Evolutionary conservation across 2,329 filamentous ascomycete species (phyloP).

Genomic region (Dothiorella sarmentorum): DNA sequence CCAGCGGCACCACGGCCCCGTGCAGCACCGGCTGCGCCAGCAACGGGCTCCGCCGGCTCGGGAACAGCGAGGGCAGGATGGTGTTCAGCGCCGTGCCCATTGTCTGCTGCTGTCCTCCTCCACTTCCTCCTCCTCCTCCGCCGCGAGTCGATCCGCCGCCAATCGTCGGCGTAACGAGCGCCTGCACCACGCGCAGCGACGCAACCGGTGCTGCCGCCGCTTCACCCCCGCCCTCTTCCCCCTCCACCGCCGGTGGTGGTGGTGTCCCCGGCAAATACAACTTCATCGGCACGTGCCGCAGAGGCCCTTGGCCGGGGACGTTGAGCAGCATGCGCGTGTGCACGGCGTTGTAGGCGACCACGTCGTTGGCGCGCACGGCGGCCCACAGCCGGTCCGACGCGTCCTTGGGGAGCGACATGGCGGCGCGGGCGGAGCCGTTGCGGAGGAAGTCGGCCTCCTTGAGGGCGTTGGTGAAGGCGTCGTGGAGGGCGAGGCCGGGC

Average conservation of each 20-base stretch:
- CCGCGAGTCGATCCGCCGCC: constrained; percentile 6
- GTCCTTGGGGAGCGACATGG: constrained; percentile 83
- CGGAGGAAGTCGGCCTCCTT: constrained; percentile 83
- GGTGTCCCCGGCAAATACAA: constrained; percentile 69
- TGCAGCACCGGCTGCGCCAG: constrained; percentile 83
- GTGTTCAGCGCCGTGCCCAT: constrained; percentile 74
- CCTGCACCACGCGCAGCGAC: constrained; percentile 61
- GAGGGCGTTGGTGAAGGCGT: constrained; percentile 66
- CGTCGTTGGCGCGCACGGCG: constrained; percentile 74
- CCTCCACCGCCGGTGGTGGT: background rate
- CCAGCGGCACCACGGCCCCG: constrained; percentile 77
- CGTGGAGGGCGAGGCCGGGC: constrained; percentile 55
- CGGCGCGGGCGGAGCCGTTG: constrained; percentile 82
- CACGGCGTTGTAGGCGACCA: constrained; percentile 67
- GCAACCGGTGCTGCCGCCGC: constrained; percentile 24
- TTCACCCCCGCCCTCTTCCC: background rate
- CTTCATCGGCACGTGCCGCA: constrained; percentile 82
- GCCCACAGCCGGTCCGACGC: constrained; percentile 82
- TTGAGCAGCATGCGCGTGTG: constrained; percentile 76
- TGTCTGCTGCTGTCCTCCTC: constrained; percentile 47
- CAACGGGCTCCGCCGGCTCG: constrained; percentile 77
- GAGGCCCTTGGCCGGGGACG: constrained; percentile 59
- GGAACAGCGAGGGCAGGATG: constrained; percentile 78
- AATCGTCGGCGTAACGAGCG: constrained; percentile 57
- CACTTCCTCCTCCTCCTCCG: background rate